Percentiles rank a stretch among this genome's conserved stretches.
Conservation (phyloP, 2,329 filamentous ascomycete species). For the Acarospora socialis region DNA sequence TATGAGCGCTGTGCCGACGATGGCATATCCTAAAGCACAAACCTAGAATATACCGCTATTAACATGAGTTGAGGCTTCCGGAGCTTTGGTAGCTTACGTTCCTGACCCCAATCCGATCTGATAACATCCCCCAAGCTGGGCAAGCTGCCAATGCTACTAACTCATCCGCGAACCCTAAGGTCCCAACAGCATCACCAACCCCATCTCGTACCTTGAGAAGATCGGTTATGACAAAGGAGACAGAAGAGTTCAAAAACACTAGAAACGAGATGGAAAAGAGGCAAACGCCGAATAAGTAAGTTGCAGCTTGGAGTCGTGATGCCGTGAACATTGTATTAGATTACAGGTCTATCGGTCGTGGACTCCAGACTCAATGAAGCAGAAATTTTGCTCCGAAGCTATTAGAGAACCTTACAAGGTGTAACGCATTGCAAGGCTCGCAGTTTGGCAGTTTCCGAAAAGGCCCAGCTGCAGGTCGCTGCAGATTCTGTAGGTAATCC, state of each 20-base stretch:
- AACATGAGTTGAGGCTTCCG: conserved; percentile 2
- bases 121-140: conserved; percentile 35
- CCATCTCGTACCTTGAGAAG: conserved; percentile 40
- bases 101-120: conserved; percentile 34
- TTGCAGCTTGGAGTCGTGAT: conserved; percentile 40
- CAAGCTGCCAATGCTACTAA: conserved; percentile 34
- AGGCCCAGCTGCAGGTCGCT: too few species aligned
- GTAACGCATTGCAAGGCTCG: too few species aligned
- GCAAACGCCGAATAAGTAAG: conserved; percentile 48
- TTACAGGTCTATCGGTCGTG: neutral
- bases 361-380: too few species aligned
- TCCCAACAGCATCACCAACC: conserved; percentile 47
- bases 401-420: too few species aligned
- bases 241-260: conserved; percentile 49
- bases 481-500: too few species aligned
- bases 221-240: conserved; percentile 51
- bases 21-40: conserved; percentile 59
- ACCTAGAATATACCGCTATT: conserved; percentile 23
- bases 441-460: too few species aligned
- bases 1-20: conserved; percentile 64
- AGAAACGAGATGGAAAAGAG: conserved; percentile 51
- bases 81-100: conserved; percentile 23
- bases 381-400: too few species aligned
- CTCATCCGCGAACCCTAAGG: conserved; percentile 36
- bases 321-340: conserved; percentile 47